Evolutionary conservation across 2,329 filamentous ascomycete genomes (phyloP).

Genomic region (Fusarium succisae): DNA sequence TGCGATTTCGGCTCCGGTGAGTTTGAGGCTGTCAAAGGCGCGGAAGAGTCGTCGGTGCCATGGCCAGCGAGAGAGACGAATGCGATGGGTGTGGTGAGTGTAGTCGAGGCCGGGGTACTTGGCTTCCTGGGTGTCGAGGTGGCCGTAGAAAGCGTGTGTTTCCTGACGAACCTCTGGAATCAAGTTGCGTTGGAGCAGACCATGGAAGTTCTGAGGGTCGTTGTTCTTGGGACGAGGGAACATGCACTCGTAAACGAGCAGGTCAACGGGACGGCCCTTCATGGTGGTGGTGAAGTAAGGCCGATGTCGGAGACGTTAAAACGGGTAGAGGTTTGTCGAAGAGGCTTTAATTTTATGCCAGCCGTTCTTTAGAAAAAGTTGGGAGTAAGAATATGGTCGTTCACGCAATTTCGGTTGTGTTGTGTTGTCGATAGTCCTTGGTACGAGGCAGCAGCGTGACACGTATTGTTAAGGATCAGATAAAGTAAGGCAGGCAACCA

Average conservation of each 20-base stretch:
- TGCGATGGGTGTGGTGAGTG: constrained; percentile 75
- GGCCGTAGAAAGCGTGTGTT: constrained; percentile 80
- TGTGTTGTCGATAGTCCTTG: constrained; percentile 18
- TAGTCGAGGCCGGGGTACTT: constrained; percentile 87
- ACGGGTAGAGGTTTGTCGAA: neutral
- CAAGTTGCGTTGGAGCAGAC: constrained; percentile 74
- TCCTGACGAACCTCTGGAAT: constrained; percentile 83
- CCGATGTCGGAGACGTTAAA: neutral
- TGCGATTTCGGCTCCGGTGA: constrained; percentile 76
- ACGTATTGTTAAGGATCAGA: neutral
- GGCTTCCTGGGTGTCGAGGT: constrained; percentile 80
- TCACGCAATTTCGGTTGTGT: constrained; percentile 33
- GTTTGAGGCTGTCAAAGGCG: constrained; percentile 74
- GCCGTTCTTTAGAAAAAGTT: constrained; percentile 9
- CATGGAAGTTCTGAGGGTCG: constrained; percentile 77
- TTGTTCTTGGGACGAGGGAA: constrained; percentile 73
- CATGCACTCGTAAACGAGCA: constrained; percentile 78
- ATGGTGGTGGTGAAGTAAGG: constrained; percentile 55
- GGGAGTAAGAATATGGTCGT: constrained; percentile 11
- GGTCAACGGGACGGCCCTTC: constrained; percentile 76
- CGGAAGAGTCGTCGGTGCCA: constrained; percentile 82
- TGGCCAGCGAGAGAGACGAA: constrained; percentile 78
- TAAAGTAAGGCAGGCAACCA: neutral
- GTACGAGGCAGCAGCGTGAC: neutral
- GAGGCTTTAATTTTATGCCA: neutral